Evolutionary conservation across 805 yeast genomes (phyloP), one percentile per base, ranked within the genome.

Genomic region (Monosporozyma siamensis): DNA sequence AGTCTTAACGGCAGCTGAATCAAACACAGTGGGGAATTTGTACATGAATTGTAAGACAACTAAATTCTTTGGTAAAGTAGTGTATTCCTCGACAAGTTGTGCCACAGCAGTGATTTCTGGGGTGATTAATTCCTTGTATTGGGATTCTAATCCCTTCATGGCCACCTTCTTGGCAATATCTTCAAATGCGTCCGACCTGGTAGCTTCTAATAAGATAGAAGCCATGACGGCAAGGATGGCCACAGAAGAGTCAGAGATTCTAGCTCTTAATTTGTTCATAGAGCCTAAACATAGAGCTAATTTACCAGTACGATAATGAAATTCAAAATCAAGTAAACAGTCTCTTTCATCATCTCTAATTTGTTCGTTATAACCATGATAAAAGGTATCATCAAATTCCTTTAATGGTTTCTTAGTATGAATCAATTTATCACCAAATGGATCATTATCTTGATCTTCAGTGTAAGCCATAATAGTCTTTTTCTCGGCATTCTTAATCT

Each of bases 391-490:
- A 17, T 66, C 54, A 45, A 80, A 68, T 11, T 63, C 61, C 6
- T 66, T 70, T 38, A 79, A 51, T 39, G 78, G 68, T 14, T 66
- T 56, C 31, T 65, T 53, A 26, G 63, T 52, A 3, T 53, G 36
- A 48, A 60, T 49, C 30, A 70, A 55, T 30, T 65, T 62, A 22
- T 69, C 69, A 26, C 87, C 90, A 48, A 79, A 70, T 2, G 77
- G 71, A 64, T 82, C 89, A 2, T 59, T 70, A 63, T 82, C 89
- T 4, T 64, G 60, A 45, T 79, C 85, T 14, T 71, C 69, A 18
- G 58, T 41, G 31, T 63, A 65, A 1, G 72, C 70, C 21, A 59
- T 48, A 12, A 68, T 55, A 41, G 65, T 63, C 3, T 68, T 63
- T 38, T 72, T 68, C 45, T 81, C 73, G 24, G 72, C 73, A 24